phyloP scores from a whole-genome alignment of 257 asterid species.

The Galeopsis tetrahit region DNA sequence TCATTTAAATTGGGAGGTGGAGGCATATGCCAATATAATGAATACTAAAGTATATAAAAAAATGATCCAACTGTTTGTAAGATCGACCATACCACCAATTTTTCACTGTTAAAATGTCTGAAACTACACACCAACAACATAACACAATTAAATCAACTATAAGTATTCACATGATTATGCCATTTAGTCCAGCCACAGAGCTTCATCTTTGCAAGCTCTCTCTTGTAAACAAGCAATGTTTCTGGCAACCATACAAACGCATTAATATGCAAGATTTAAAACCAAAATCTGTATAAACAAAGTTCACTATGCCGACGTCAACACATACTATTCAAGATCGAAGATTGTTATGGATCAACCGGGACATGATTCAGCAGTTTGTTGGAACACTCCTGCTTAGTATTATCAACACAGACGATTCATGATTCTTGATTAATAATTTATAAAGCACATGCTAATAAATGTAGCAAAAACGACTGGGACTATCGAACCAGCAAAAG shows the following conservation, averaged over 20 bases:
- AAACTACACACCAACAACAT: constrained; percentile 14
- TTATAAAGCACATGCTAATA: background rate
- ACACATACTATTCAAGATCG: background rate
- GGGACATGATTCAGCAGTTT: background rate
- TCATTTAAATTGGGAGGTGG: background rate
- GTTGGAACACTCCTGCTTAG: constrained; percentile 8
- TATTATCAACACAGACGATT: constrained; percentile 1
- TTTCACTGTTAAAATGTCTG: constrained; percentile 1
- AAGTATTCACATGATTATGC: background rate
- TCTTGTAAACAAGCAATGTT: background rate
- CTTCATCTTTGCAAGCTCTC: constrained; percentile 6
- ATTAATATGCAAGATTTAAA: background rate
- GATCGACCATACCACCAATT: background rate
- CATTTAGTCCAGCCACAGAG: background rate
- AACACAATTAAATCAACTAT: background rate
- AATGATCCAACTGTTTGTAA: constrained; percentile 19
- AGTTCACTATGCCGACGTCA: background rate
- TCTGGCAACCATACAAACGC: background rate
- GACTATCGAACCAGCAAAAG: constrained; percentile 4
- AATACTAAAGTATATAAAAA: background rate
- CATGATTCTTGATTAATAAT: too few relatives aligned
- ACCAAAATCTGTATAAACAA: background rate
- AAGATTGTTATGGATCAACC: too few relatives aligned
- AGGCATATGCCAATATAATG: background rate
- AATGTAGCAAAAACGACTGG: background rate